Evolutionary conservation across 768 basidiomycete species (phyloP), one percentile per base, ranked within the genome.

Genomic region (Stropharia rugosoannulata): DNA sequence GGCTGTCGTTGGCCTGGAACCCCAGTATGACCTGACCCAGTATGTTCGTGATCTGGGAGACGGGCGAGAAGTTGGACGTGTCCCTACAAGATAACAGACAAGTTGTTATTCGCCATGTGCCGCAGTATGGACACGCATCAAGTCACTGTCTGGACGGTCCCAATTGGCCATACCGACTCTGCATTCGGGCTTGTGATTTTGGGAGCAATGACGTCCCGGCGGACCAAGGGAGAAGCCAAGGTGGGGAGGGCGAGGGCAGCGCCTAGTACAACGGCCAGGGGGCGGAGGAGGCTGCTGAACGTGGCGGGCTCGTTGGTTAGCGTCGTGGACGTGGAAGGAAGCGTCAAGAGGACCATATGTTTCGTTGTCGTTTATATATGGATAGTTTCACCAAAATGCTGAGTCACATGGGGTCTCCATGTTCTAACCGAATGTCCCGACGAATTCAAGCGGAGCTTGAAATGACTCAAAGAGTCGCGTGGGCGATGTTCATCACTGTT

Each of bases 1-100:
- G 73, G 55, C 79, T 79, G 22, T 70, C 67, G 25, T 71, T 73
- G 6, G 69, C 68, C 46, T 81, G 57, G 63, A 71, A 76, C 2
- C 85, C 86, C 13, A 88, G 71, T 15, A 82, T 66, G 36, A 87
- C 64, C 65, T 67, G 73, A 44, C 85, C 85, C 38, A 65, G 68
- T 11, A 74, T 72, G 60, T 81, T 81, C 50, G 83, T 78, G 57
- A 79, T 67, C 51, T 77, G 71, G 35, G 72, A 70, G 58, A 74
- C 73, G 18, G 74, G 70, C 18, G 80, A 80, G 16, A 80, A 68
- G 44, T 73, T 64, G 16, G 76, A 71, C 10, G 78, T 81, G 53
- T 85, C 75, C 85, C 84, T 85, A 44, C 12, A 47, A 22, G 42
- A 13, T 38, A n/a, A 2, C 27, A 27, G 5, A 10, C 2, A 32